Base-by-base conservation (phyloP, 176 grass and related monocot species). In the Saccharum officinarum region DNA sequence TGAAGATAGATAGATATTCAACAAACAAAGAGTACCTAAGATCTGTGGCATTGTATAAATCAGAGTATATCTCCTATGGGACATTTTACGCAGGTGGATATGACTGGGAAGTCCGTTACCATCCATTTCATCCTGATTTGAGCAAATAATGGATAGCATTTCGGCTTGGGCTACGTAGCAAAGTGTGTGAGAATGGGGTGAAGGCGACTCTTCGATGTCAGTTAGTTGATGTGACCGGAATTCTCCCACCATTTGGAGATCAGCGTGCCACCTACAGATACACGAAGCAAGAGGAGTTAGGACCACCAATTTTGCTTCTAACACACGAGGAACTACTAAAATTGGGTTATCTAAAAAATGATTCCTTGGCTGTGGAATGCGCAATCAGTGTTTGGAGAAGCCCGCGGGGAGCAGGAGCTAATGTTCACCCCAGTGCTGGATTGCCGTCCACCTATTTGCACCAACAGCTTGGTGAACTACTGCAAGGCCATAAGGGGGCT, bases 361-460 rank as follows among this genome's bases (percentile, higher is more conserved):
- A 84, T 67, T 84, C 82, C 8, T 67, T 84, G 13, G 31, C 25
- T 67, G 60, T 76, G 44, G 31, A 76, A 47, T 84, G 71, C 22
- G 75, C 59, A 31, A 75, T 83, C 70, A 64, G 59, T 75, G 30
- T 66, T 76, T 46, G 33, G 42, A 38, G 42, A 76, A 75, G 50
- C 33, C 13, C 20, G 5, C 20, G 6, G 2, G 30, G 18, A 67
- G 59, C 5, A 52, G 71, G 15, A 42, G 36, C 28, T 65, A 36
- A 66, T 75, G 41, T 25, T 37, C 8, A 34, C 22, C 59, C 60
- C 41, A 84, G 30, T 47, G 40, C 34, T 65, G 60, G 60, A 47
- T 20, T 50, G 44, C 84, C 76, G 13, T 39, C 39, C 54, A 73
- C 40, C 18, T 23, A 37, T 54, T 26, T 80, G 67, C 84, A 62